Conservation (phyloP, 495 filamentous ascomycete species). For the Paragyromitra xinjiangensis region DNA sequence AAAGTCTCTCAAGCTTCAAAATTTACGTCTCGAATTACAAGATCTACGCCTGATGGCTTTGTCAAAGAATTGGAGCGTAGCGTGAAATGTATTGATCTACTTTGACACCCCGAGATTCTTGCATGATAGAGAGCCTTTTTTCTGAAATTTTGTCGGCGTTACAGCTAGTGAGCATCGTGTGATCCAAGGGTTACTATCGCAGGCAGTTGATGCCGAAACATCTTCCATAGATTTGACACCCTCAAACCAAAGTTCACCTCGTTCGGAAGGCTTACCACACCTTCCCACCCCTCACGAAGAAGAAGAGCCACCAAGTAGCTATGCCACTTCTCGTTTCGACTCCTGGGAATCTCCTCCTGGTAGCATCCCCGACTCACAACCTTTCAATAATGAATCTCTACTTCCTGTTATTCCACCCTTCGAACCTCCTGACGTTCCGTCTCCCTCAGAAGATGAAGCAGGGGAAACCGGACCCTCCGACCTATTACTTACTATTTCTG, state of each 20-base stretch:
- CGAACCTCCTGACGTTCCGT: not conserved
- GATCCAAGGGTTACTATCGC: slow-evolving; percentile 20
- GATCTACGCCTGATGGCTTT: slow-evolving; percentile 1
- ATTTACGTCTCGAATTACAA: slow-evolving; percentile 3
- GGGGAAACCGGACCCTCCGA: not conserved
- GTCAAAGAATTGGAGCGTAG: not conserved
- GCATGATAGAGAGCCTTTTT: slow-evolving; percentile 1
- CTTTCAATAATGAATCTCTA: not conserved
- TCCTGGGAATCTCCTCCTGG: slow-evolving; percentile 49
- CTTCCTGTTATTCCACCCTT: not conserved
- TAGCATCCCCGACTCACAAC: slow-evolving; percentile 48
- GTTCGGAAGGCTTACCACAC: not conserved
- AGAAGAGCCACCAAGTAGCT: slow-evolving; percentile 39
- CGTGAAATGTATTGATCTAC: slow-evolving; percentile 39
- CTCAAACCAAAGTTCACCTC: not conserved
- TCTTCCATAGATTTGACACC: slow-evolving; percentile 3
- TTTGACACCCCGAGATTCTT: slow-evolving; percentile 9
- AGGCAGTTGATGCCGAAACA: slow-evolving; percentile 5
- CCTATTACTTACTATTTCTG: slow-evolving; percentile 22
- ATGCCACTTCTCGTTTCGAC: slow-evolving; percentile 52
- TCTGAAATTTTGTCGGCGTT: slow-evolving; percentile 34
- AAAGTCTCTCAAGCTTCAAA: slow-evolving; percentile 13
- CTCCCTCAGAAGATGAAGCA: not conserved
- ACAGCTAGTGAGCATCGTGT: slow-evolving; percentile 23
- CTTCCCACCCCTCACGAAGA: slow-evolving; percentile 14